Base-by-base conservation (phyloP, 257 asterid genomes). In the Scutellaria galericulata region DNA sequence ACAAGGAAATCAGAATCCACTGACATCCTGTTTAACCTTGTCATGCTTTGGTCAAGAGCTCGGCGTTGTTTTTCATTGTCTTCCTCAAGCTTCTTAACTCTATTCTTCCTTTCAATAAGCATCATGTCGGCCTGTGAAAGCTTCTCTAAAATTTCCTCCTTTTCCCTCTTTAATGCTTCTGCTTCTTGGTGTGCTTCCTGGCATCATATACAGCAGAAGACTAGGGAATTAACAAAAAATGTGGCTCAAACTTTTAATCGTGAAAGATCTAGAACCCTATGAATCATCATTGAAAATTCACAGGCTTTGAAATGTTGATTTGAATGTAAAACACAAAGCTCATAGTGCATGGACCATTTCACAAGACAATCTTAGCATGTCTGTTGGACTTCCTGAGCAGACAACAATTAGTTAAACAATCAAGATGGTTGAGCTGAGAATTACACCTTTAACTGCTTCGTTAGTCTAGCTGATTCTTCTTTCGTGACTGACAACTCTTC, bases 11-110 rank as follows among this genome's bases (percentile, higher is more conserved):
- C 98, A 57, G 99, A 92, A 73, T 95, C 99, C 85, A 90, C 86
- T 0, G 99, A 95, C 99, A 95, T 95, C 91, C 99, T 89, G 83
- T 90, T 95, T 83, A 95, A 82, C 80, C 99, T 86, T 31, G 96
- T 85, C 99, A 95, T 90, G 83, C 99, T 95, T 74, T 86, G 97
- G 84, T 92, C 99, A 56, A 92, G 90, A 63, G 96, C 99, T 66
- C 97, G 92, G 2, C 96, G 96, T 81, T 92, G 64, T 81, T 92
- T 95, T 80, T 85, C 98, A 74, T 95, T 95, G 81, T 95, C 99
- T 72, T 89, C 97, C 83, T 92, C 98, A 37, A 92, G 87, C 83
- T 92, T 95, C 80, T 85, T 82, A 42, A 87, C 86, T 80, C 97
- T 84, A 76, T 60, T 88, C 83, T 85, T 90, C 53, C 96, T 91